Percentiles rank a stretch among this genome's conserved stretches.
These are phyloP conservation scores for Apodospora peruviana DNA, from an alignment of 495 filamentous ascomycete genomes.

Conservation along the genomic window DNA sequence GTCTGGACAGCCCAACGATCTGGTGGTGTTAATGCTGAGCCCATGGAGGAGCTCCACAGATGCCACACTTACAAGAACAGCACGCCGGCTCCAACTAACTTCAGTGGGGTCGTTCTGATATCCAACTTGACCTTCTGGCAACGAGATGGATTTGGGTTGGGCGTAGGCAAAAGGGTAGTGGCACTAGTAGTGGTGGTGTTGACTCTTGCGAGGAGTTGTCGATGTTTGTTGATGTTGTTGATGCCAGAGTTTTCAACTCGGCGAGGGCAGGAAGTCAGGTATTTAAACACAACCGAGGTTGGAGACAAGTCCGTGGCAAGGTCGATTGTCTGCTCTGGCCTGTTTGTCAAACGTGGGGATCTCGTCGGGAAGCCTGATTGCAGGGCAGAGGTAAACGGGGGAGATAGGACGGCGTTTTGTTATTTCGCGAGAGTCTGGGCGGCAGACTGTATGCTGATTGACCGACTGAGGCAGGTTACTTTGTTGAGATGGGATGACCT, in stretches of 20 bases:
- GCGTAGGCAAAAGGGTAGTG: too few species aligned
- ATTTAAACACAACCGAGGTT: neutral
- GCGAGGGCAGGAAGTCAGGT: neutral
- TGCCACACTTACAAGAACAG: neutral
- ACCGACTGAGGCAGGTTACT: neutral
- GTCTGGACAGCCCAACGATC: neutral
- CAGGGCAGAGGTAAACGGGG: conserved; percentile 22
- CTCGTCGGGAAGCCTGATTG: conserved; percentile 18
- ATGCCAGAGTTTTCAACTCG: neutral
- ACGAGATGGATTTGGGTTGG: too few species aligned
- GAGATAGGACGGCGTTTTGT: conserved; percentile 16
- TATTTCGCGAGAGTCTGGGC: conserved; percentile 5
- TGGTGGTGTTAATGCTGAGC: neutral
- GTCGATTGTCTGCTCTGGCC: conserved; percentile 3
- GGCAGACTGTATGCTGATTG: conserved; percentile 11
- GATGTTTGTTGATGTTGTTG: neutral
- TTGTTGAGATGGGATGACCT: conserved; percentile 4
- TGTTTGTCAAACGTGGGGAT: conserved; percentile 23
- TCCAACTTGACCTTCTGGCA: too few species aligned
- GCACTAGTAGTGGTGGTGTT: too few species aligned
- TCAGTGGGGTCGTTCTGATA: too few species aligned
- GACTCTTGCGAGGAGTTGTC: neutral
- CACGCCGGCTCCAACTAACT: neutral
- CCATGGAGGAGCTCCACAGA: neutral
- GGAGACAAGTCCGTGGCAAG: neutral